Percentiles rank a stretch among this genome's conserved stretches.
These are phyloP conservation scores for Ophiocordyceps australis DNA, from an alignment of 2,329 filamentous ascomycete genomes.

Conservation along the genomic window DNA sequence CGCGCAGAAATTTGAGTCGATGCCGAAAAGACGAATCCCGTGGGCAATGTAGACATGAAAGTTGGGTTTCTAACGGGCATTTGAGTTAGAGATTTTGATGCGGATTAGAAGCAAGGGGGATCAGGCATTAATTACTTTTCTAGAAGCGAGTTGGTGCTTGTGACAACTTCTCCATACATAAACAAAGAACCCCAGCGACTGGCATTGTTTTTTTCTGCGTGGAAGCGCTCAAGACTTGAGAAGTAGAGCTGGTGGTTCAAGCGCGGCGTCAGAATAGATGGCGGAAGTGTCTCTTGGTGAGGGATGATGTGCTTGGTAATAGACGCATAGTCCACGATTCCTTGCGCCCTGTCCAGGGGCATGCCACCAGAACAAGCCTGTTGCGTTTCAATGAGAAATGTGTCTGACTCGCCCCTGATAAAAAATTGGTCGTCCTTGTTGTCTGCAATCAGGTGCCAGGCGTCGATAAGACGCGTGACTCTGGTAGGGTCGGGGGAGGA, in stretches of 20 bases:
- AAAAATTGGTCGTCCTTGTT: constrained; percentile 48
- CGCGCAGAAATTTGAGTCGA: constrained; percentile 78
- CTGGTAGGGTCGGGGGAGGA: constrained; percentile 48
- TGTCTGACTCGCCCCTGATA: constrained; percentile 67
- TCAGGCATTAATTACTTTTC: constrained; percentile 46
- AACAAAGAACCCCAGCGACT: constrained; percentile 58
- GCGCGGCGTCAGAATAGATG: constrained; percentile 56
- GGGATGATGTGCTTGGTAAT: constrained; percentile 57
- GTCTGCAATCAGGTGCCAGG: constrained; percentile 49
- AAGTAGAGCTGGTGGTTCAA: constrained; percentile 78
- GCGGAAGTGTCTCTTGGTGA: constrained; percentile 51
- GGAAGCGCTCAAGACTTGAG: constrained; percentile 49
- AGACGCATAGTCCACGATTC: constrained; percentile 56
- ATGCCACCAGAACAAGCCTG: constrained; percentile 22
- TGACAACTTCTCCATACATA: constrained; percentile 81
- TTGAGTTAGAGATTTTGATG: constrained; percentile 2
- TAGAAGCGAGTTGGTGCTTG: constrained; percentile 82
- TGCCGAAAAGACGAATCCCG: constrained; percentile 74
- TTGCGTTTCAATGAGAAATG: constrained; percentile 58
- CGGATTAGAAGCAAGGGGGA: background rate
- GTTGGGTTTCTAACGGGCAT: constrained; percentile 57
- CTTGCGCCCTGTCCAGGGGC: constrained; percentile 20
- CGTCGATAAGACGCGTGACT: constrained; percentile 48
- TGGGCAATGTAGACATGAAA: constrained; percentile 57
- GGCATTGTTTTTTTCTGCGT: constrained; percentile 32